Percentiles rank a stretch among this genome's conserved stretches.
These are phyloP conservation scores for Panaeolus papilionaceus DNA, from an alignment of 768 basidiomycete species.

Conservation along the genomic window DNA sequence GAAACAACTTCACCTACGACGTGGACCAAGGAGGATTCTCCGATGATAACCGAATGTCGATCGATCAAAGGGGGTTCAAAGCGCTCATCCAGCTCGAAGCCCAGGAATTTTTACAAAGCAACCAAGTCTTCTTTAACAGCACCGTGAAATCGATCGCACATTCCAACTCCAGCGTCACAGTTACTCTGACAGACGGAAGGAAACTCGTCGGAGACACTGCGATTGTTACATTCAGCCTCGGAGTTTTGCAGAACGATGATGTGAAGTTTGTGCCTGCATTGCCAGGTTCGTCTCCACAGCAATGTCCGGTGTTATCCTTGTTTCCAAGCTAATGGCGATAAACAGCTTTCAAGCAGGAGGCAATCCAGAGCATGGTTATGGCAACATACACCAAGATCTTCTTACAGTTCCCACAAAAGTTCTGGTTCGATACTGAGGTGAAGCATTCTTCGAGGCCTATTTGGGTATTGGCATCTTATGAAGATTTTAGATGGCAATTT, in stretches of 20 bases:
- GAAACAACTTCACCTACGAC: constrained; percentile 67
- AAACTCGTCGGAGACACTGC: constrained; percentile 60
- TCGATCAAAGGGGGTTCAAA: constrained; percentile 70
- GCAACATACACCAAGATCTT: constrained; percentile 75
- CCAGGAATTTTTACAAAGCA: constrained; percentile 51
- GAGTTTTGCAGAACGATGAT: constrained; percentile 70
- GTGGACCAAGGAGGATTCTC: constrained; percentile 63
- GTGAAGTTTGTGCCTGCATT: constrained; percentile 60
- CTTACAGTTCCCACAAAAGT: constrained; percentile 64
- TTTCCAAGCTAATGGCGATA: neutral
- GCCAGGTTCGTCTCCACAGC: constrained; percentile 40
- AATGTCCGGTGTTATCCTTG: neutral
- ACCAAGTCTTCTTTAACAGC: constrained; percentile 56
- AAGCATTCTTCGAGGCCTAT: neutral
- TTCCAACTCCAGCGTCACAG: constrained; percentile 48
- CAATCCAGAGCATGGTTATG: constrained; percentile 68
- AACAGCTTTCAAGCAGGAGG: constrained; percentile 63
- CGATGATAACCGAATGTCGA: constrained; percentile 53
- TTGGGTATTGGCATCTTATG: neutral
- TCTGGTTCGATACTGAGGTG: constrained; percentile 56
- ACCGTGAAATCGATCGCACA: constrained; percentile 56
- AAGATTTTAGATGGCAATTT: constrained; percentile 53
- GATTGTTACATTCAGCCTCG: constrained; percentile 72
- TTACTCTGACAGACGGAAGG: constrained; percentile 51
- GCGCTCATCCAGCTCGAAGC: constrained; percentile 64